Conservation (phyloP, 2,329 filamentous ascomycete species). For the Fusarium nanum region DNA sequence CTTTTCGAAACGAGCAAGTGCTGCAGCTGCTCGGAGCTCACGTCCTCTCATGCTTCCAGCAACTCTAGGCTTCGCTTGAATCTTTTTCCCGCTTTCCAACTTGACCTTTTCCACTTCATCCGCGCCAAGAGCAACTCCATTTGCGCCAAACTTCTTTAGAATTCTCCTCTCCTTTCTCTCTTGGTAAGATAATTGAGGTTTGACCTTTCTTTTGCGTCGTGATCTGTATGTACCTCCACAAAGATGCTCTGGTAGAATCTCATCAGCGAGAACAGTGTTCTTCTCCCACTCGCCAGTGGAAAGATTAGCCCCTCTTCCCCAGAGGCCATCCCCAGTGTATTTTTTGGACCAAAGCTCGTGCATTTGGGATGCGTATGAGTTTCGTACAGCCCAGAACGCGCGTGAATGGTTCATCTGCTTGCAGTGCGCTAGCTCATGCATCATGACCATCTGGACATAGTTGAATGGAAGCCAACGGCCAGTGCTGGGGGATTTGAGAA, state of each 20-base stretch:
- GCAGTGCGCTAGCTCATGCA: slow-evolving; percentile 90
- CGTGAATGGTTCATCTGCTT: slow-evolving; percentile 91
- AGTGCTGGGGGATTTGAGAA: slow-evolving; percentile 74
- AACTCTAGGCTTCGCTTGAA: slow-evolving; percentile 75
- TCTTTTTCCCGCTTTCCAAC: slow-evolving; percentile 73
- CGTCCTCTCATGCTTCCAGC: slow-evolving; percentile 79
- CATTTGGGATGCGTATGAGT: slow-evolving; percentile 78
- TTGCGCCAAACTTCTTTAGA: slow-evolving; percentile 79
- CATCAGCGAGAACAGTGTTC: slow-evolving; percentile 63
- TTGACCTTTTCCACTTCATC: slow-evolving; percentile 74
- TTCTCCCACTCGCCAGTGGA: slow-evolving; percentile 69
- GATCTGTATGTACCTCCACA: slow-evolving; percentile 85
- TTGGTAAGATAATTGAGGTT: slow-evolving; percentile 70
- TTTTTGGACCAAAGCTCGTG: slow-evolving; percentile 73
- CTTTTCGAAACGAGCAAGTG: slow-evolving; percentile 76
- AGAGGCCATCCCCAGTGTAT: slow-evolving; percentile 86
- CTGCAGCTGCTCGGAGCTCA: slow-evolving; percentile 81
- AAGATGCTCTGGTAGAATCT: slow-evolving; percentile 74
- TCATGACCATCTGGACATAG: slow-evolving; percentile 95
- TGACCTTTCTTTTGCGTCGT: slow-evolving; percentile 65
- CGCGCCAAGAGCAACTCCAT: slow-evolving; percentile 75
- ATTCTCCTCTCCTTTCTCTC: slow-evolving; percentile 80
- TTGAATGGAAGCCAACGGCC: slow-evolving; percentile 82
- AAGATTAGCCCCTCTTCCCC: slow-evolving; percentile 77
- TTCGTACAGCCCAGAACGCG: slow-evolving; percentile 83